phyloP scores from a whole-genome alignment of 441 rosid species.

The Syzygium syzygioides region DNA sequence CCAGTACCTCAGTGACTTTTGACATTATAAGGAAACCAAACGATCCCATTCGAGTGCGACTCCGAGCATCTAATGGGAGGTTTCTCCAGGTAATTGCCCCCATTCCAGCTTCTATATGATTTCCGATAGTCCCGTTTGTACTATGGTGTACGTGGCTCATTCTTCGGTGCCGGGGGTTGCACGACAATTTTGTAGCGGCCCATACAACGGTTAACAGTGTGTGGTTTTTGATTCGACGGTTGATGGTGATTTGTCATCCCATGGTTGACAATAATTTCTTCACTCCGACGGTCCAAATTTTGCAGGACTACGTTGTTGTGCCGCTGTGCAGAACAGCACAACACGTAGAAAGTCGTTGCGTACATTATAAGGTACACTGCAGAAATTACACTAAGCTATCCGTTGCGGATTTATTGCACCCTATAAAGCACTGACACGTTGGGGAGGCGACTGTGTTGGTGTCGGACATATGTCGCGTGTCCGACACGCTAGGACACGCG shows the following conservation, averaged over 20 bases:
- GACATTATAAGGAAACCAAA: slow-evolving; percentile 16
- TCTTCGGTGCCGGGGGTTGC: not conserved
- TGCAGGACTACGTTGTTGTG: not conserved
- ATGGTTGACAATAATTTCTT: not conserved
- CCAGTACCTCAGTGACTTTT: slow-evolving; percentile 8
- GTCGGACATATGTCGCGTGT: no score
- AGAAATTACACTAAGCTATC: not conserved
- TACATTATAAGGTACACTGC: not conserved
- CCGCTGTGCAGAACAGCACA: not conserved
- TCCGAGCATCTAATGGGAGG: slow-evolving; percentile 22
- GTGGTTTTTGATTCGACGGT: not conserved
- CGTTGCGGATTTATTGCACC: not conserved
- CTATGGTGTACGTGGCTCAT: not conserved
- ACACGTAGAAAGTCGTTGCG: not conserved
- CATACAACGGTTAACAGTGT: not conserved
- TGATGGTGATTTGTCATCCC: not conserved
- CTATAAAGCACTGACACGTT: no score
- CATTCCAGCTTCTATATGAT: not conserved
- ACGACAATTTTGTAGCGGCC: not conserved
- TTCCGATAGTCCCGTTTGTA: not conserved
- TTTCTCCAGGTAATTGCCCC: slow-evolving; percentile 21
- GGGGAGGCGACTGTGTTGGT: no score
- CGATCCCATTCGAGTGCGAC: slow-evolving; percentile 16
- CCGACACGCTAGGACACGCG: no score
- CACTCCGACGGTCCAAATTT: not conserved